Base-by-base conservation (phyloP, 2,329 filamentous ascomycete genomes). In the Phialophora macrospora region DNA sequence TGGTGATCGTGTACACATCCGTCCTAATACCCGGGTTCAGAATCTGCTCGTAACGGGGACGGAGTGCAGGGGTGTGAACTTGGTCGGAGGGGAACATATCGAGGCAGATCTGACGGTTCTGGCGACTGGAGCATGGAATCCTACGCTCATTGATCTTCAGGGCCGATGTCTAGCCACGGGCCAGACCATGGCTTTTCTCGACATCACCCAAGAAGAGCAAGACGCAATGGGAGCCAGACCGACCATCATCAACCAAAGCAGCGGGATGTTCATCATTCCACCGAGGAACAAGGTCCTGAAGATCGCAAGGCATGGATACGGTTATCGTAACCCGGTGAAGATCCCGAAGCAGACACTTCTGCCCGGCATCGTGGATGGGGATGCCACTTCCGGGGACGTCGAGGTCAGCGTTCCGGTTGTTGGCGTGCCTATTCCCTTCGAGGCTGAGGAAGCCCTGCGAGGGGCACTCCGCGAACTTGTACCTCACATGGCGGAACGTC, bases 91-190 rank as follows among this genome's bases (percentile, higher is more conserved):
- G 24, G 64, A 68, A 26, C 44, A 62, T 28, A 63, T 72, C 8
- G 34, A 32, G 2, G 72, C 71, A 12, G 69, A 72, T 41, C 64
- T 72, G 60, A 69, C 63, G 38, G 82, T 97, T 62, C 83, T 96
- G 2, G 93, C 94, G 0, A 88, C 93, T 0, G 94, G 94, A 17
- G 93, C 94, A 4, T 98, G 94, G 93, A 92, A 91, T 1, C 86
- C 88, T 2, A 84, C 85, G 1, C 83, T 97, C 24, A 80, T 97
- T 63, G 90, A 97, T 76, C 81, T 97, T 0, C 83, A 88, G 55
- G 91, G 92, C 28, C 86, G 90, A 52, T 88, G 88, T 46, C 85
- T 90, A 69, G 90, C 93, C 2, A 96, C 92, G 0, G 94, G 92
- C 14, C 94, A 98, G 73, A 85, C 87, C 0, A 75, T 98, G 28